Conservation (phyloP, 2,329 filamentous ascomycete species). For the Penicillium sp. region DNA sequence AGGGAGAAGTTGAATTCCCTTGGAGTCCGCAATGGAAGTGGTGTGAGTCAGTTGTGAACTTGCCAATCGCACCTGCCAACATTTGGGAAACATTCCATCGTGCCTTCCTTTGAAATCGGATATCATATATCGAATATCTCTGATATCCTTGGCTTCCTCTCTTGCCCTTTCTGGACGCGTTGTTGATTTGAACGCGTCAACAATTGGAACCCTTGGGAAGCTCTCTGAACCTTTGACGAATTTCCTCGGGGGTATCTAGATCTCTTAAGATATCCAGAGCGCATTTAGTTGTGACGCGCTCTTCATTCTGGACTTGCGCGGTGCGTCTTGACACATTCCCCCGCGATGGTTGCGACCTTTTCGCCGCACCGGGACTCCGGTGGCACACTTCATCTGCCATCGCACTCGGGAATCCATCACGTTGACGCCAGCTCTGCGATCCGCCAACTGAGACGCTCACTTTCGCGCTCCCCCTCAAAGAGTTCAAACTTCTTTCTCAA, state of each 20-base stretch:
- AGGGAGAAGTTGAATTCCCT: conserved; percentile 4
- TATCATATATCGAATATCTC: not conserved
- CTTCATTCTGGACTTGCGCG: conserved; percentile 15
- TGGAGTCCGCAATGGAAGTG: conserved; percentile 4
- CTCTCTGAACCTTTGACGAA: not conserved
- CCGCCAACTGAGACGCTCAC: conserved; percentile 71
- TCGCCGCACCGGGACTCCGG: conserved; percentile 48
- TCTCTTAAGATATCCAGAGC: not conserved
- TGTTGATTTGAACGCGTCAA: conserved; percentile 1
- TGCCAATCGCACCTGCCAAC: conserved; percentile 2
- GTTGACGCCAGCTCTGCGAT: conserved; percentile 76
- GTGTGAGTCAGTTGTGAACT: conserved; percentile 2
- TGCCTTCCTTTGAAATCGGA: not conserved
- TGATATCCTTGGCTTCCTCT: not conserved
- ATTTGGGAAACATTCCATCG: conserved; percentile 3
- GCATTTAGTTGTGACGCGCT: conserved; percentile 1
- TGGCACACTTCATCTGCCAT: conserved; percentile 76
- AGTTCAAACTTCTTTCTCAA: conserved; percentile 57
- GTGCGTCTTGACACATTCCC: conserved; percentile 17
- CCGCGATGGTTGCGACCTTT: conserved; percentile 39
- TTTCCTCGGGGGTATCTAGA: not conserved
- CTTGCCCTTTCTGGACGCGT: not conserved
- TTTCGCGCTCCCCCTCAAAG: conserved; percentile 90
- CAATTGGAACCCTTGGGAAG: not conserved
- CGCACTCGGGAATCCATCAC: conserved; percentile 72